Conservation (phyloP, 2,329 filamentous ascomycete genomes). For the Epichloe scottii region DNA sequence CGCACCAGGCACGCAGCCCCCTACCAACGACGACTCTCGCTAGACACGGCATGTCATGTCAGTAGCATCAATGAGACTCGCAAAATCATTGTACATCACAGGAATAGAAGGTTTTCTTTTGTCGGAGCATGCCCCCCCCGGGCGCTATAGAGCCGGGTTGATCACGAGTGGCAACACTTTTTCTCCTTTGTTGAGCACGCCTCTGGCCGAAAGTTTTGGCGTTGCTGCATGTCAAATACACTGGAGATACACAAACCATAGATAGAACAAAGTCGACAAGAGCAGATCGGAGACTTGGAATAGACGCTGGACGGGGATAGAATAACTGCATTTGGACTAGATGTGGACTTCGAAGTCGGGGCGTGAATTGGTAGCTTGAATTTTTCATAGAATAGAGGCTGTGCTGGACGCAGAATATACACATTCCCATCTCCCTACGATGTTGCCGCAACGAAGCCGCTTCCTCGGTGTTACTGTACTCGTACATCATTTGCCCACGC, state of each 20-base stretch:
- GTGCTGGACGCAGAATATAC: no score
- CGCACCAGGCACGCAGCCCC: conserved; percentile 11
- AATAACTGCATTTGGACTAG: no score
- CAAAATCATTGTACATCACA: no score
- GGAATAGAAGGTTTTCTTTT: background rate
- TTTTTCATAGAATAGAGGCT: no score
- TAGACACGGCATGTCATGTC: conserved; percentile 5
- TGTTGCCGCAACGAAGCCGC: no score
- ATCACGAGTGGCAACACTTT: background rate
- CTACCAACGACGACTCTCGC: conserved; percentile 1
- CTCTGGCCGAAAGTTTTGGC: background rate
- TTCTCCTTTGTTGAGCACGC: background rate
- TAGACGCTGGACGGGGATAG: background rate
- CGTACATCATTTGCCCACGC: conserved; percentile 29
- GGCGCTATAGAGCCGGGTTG: background rate
- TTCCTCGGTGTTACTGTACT: background rate
- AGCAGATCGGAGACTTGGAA: background rate
- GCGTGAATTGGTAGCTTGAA: background rate
- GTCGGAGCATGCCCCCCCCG: background rate
- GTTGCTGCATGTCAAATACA: background rate
- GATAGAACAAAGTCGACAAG: background rate
- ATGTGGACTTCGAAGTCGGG: background rate
- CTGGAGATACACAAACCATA: background rate
- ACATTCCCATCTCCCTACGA: no score
- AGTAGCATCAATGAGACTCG: no score